phyloP scores from a whole-genome alignment of 148 eudicot genomes.

The Rhododendron kiyosumense region DNA sequence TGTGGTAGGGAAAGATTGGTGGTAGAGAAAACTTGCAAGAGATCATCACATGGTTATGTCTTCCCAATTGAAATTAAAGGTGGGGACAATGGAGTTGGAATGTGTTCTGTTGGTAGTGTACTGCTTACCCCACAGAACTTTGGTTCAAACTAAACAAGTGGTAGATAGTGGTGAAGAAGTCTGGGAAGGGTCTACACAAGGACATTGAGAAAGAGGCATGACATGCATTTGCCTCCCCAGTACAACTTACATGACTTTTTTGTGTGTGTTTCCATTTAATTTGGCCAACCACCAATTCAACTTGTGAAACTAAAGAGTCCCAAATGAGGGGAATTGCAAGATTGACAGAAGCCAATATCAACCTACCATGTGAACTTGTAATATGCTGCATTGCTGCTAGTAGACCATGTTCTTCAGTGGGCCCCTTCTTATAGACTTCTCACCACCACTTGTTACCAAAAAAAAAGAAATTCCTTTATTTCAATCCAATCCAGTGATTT shows the following conservation, averaged over 20 bases:
- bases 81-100: constrained; percentile 4
- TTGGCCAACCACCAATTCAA: neutral
- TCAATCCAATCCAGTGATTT: neutral
- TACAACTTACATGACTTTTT: neutral
- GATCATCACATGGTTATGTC: neutral
- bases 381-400: neutral
- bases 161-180: neutral
- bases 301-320: neutral
- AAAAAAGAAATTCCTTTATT: neutral
- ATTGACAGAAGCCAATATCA: neutral
- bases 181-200: neutral
- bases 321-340: neutral
- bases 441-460: neutral
- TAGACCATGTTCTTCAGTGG: neutral
- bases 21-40: neutral
- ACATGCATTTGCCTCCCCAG: neutral
- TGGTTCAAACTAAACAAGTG: neutral
- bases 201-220: neutral
- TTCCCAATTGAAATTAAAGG: neutral
- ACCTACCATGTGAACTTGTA: neutral
- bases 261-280: neutral
- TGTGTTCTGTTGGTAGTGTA: neutral
- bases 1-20: neutral
- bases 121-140: neutral
- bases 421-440: neutral